Conservation (phyloP, 2,329 filamentous ascomycete species). For the Aureobasidium sp. region DNA sequence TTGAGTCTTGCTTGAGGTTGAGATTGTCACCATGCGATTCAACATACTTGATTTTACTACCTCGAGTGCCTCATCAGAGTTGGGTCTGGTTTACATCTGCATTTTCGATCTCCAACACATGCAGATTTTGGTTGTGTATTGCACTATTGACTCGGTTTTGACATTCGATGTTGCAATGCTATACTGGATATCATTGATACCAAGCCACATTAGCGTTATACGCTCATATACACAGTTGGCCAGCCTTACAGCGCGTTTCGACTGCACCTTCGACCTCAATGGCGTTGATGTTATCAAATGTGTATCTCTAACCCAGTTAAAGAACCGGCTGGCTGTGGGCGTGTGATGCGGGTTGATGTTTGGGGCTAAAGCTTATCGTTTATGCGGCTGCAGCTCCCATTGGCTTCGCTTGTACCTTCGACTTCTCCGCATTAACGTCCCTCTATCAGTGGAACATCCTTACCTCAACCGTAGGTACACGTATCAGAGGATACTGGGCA, state of each 20-base stretch:
- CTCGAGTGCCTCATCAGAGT: background rate
- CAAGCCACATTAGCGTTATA: background rate
- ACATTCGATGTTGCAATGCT: background rate
- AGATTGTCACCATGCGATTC: background rate
- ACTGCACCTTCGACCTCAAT: background rate
- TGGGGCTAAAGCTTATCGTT: background rate
- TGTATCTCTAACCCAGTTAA: background rate
- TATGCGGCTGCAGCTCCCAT: background rate
- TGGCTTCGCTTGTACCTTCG: conserved; percentile 12
- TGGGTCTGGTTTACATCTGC: background rate
- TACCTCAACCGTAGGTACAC: background rate
- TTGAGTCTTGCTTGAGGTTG: conserved; percentile 33
- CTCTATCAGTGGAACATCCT: background rate
- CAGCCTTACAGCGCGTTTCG: background rate
- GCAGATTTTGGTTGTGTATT: background rate
- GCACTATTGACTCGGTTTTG: no score
- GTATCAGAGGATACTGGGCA: background rate
- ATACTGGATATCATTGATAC: background rate
- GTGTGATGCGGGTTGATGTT: background rate
- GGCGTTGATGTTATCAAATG: background rate
- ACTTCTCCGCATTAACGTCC: conserved; percentile 11
- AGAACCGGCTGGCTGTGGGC: background rate
- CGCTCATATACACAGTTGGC: background rate
- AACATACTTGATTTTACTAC: background rate
- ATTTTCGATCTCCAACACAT: background rate